Evolutionary conservation across 108 stramenopile species (phyloP), one percentile per base, ranked within the genome.

Genomic region (Bacterosira constricta): DNA sequence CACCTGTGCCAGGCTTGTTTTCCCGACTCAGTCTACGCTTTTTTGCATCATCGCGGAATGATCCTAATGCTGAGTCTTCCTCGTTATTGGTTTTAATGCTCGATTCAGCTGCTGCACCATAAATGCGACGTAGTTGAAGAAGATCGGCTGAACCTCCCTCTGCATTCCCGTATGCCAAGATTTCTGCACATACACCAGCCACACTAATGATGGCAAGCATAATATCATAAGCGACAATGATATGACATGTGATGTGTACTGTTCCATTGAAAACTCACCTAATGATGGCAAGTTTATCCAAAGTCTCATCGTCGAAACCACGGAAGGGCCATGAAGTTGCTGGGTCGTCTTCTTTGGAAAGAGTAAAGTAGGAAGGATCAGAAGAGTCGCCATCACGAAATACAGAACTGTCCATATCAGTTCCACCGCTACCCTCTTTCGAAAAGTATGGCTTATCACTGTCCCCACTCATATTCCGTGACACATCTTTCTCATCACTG

Each of bases 131-230:
- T n/a, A 86, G 70, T 63, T 89, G 88, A 34, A 74, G 49, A 38
- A 91, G 79, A 66, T 91, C 90, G 0, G 90, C 90, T 11, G 83
- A 63, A 23, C 92, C 92, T 37, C 92, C 92, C 51, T 82, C 79
- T n/a, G 81, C 73, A 51, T 87, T 87, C 2, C 91, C 88, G 77
- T 83, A 90, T 9, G 89, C 82, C 27, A 94, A 75, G 27, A 94
- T 90, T 64, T 94, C 93, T 29, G 87, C 84, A 73, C 90, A 91
- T 18, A 85, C 89, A 36, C 93, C 93, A 10, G 93, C 93, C 5
- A 91, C 88, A 69, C 86, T 88, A 15, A 94, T 82, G 2, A 82
- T 83, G 2, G 90, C 80, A n/a, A n/a, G n/a, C n/a, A n/a, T n/a
- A n/a, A n/a, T n/a, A n/a, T n/a, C n/a, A n/a, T n/a, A n/a, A n/a